Base-by-base conservation (phyloP, 176 grass and related monocot genomes). In the Carex pumila region DNA sequence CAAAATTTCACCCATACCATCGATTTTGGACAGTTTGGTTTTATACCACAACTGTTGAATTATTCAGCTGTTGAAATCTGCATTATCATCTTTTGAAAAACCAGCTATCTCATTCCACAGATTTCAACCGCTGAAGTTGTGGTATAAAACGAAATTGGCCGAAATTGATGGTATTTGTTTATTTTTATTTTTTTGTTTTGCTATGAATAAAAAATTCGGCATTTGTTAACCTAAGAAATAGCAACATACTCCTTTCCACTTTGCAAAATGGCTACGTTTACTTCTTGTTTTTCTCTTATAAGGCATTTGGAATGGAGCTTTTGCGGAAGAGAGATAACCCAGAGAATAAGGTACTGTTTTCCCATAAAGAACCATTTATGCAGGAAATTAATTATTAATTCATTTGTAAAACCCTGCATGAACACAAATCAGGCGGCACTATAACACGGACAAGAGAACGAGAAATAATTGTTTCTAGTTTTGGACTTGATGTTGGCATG, bases 271-370 rank as follows among this genome's bases (percentile, higher is more conserved):
- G 70, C 77, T 7, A 81, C 21, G 6, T 11, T 34, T n/a, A 85
- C 43, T 69, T 56, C 61, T 63, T 64, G 54, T 87, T 66, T 57
- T 54, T 74, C 57, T 71, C 79, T 89, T 85, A 56, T 61, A 66
- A 98, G 96, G 96, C 93, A 85, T 99, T 94, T 92, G 96, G 96
- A 79, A 95, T 99, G 96, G 96, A 99, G 83, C 93, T 99, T 92
- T 87, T 99, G 43, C 85, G 85, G 60, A 99, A 88, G 85, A 86
- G 84, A 89, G 96, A 99, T 66, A 95, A 94, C 90, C 93, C 93
- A 81, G 89, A 93, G 65, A 90, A 95, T 82, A 93, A 95, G 93
- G 96, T 99, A 90, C 77, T 79, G 54, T 39, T 39, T 39, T 39
- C 37, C 37, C 37, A 39, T 6, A 39, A 39, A 6, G 37, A 39